Base-by-base conservation (phyloP, 176 grass and related monocot species). In the Carex scoparia region DNA sequence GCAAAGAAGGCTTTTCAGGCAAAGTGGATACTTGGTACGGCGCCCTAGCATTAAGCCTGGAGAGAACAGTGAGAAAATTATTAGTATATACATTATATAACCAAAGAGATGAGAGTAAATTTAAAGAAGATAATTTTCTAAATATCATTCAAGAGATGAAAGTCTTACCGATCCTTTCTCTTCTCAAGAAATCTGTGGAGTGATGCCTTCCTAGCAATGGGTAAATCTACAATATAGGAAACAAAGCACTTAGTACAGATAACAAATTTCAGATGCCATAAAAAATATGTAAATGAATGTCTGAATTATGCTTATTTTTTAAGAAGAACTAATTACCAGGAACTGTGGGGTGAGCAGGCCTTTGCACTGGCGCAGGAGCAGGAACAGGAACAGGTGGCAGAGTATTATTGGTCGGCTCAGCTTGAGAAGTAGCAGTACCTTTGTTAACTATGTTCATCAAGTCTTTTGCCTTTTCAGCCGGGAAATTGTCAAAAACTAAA, bases 161-260 rank as follows among this genome's bases (percentile, higher is more conserved):
- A 61, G 82, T 84, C 57, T 16, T 88, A 99, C 97, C 97, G 88
- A 56, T 99, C 91, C 87, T 99, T 99, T 92, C 97, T 95, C 87
- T 99, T 99, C 90, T 99, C 97, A 33, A 99, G 87, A 83, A 99
- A 99, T 32, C 97, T 88, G 57, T 95, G 93, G 77, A 99, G 97
- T 7, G 97, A 99, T 0, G 87, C 93, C 88, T 94, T 96, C 87
- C 93, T 92, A 38, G 91, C 90, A 81, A 99, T 95, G 42, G 97
- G 93, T 86, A 99, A 81, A 85, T 99, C 93, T 99, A 59, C 81
- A 91, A 84, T 57, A 75, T 31, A 16, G 7, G 59, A 69, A 28
- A 0, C 28, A 79, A 48, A 65, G 73, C 90, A 74, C 53, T 79
- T 79, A 79, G 86, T 40, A n/a, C 18, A 8, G 4, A n/a, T 48